These are phyloP conservation scores for rapeseed (Brassica napus) DNA, from an alignment of 345 rosid species.

Conservation along the genomic window DNA sequence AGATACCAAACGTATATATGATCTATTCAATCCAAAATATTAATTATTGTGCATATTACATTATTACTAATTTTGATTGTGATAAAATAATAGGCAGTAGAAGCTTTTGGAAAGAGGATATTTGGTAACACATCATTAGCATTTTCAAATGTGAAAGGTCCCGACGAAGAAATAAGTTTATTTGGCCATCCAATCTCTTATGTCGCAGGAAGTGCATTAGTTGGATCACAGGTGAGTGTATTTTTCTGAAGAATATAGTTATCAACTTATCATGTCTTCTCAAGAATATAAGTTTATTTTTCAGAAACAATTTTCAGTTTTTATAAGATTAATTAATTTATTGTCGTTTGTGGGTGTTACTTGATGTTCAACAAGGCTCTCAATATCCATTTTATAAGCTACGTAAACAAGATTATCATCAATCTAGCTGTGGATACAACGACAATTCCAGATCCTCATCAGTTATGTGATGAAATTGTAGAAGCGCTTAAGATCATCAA, in stretches of 20 bases:
- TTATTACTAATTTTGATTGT: background rate
- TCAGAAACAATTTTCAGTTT: background rate
- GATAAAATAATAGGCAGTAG: background rate
- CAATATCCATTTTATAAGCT: slow-evolving; percentile 70
- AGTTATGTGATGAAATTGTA: slow-evolving; percentile 56
- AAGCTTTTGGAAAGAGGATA: slow-evolving; percentile 31
- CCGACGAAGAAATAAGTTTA: slow-evolving; percentile 55
- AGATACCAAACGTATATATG: background rate
- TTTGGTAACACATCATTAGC: slow-evolving; percentile 48
- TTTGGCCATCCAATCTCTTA: slow-evolving; percentile 56
- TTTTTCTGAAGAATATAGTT: background rate
- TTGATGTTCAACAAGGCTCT: slow-evolving; percentile 58
- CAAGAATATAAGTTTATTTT: background rate
- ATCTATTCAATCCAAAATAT: background rate
- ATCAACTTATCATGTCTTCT: background rate
- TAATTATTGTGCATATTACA: background rate
- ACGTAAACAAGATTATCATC: slow-evolving; percentile 59
- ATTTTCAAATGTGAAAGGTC: slow-evolving; percentile 60
- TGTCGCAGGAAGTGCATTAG: slow-evolving; percentile 56
- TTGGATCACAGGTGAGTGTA: slow-evolving; percentile 53
- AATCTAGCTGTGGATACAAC: slow-evolving; percentile 62
- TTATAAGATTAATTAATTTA: slow-evolving; percentile 26
- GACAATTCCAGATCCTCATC: slow-evolving; percentile 66
- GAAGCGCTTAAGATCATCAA: slow-evolving; percentile 55
- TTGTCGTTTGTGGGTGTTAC: slow-evolving; percentile 41